phyloP scores from a whole-genome alignment of 1,284 basidiomycete species.

The Farysia itapuensis region DNA sequence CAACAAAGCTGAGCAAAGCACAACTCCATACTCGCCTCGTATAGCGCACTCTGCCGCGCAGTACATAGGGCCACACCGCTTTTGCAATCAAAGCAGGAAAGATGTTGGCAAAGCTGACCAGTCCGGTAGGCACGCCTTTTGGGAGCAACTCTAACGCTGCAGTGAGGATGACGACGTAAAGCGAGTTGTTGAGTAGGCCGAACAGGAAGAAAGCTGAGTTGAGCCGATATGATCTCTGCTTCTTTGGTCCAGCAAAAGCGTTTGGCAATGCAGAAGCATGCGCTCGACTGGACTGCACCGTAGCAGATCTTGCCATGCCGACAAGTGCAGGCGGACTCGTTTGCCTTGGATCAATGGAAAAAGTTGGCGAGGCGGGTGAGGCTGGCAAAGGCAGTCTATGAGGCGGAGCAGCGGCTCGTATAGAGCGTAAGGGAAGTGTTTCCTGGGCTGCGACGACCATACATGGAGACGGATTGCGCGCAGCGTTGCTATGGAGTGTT shows the following conservation, averaged over 20 bases:
- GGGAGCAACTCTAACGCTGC: constrained; percentile 93
- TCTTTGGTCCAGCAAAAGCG: constrained; percentile 1
- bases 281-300: no score
- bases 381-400: no score
- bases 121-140: constrained; percentile 66
- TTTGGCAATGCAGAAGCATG: no score
- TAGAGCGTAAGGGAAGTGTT: no score
- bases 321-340: no score
- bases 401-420: no score
- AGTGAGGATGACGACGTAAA: constrained; percentile 90
- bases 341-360: no score
- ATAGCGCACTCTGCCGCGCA: constrained; percentile 49
- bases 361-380: no score
- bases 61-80: constrained; percentile 81
- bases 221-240: constrained; percentile 18
- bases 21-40: constrained; percentile 59
- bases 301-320: no score
- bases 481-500: no score
- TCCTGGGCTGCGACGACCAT: no score
- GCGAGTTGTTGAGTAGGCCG: constrained; percentile 61
- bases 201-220: constrained; percentile 55
- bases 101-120: constrained; percentile 73
- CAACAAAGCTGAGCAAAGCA: constrained; percentile 48
- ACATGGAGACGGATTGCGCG: background rate
- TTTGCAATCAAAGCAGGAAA: constrained; percentile 68